phyloP scores from a whole-genome alignment of 2,329 filamentous ascomycete species.

The Trichoderma semiorbis region DNA sequence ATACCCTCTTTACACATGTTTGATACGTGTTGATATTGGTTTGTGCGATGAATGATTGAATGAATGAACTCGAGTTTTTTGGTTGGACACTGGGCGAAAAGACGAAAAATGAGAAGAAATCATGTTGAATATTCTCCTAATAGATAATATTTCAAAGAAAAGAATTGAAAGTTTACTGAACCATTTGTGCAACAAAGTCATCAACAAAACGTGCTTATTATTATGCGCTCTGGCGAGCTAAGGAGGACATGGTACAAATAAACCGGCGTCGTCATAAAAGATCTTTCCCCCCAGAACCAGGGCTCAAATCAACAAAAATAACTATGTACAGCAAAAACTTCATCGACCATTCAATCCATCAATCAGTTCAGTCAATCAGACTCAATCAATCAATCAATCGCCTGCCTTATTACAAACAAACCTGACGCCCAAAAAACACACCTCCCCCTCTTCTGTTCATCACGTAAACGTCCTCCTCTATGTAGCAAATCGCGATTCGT shows the following conservation, averaged over 20 bases:
- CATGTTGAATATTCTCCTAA: constrained; percentile 1
- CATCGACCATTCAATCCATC: background rate
- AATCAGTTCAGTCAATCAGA: background rate
- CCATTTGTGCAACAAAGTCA: background rate
- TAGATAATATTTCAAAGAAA: background rate
- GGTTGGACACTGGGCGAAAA: background rate
- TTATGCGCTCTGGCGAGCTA: background rate
- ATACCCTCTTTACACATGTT: constrained; percentile 8
- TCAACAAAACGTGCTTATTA: background rate
- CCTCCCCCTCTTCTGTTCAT: background rate
- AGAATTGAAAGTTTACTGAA: background rate
- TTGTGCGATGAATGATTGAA: constrained; percentile 8
- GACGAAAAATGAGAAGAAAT: background rate
- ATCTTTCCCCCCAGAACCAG: background rate
- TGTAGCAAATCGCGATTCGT: background rate
- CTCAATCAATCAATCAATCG: background rate
- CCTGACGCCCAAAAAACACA: background rate
- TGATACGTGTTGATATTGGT: constrained; percentile 7
- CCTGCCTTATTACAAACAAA: background rate
- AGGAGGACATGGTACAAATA: background rate
- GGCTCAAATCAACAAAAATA: constrained; percentile 2
- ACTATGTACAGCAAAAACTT: constrained; percentile 14
- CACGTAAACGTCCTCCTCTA: background rate
- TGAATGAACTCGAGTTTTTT: background rate
- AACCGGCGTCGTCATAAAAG: background rate